Base-by-base conservation (phyloP, 176 grass and related monocot species). In the Oryza officinalis region DNA sequence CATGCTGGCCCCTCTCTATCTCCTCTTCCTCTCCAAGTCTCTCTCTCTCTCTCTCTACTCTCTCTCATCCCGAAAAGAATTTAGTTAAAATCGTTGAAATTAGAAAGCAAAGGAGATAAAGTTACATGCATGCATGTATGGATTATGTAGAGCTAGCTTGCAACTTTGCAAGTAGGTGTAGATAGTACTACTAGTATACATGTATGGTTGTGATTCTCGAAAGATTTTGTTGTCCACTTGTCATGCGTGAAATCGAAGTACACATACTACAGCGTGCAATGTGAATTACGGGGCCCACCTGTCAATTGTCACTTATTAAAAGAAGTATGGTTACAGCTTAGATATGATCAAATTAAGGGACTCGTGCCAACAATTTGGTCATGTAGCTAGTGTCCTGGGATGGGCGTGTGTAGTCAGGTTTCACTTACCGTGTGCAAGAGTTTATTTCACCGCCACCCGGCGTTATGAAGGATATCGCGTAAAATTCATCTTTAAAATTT, bases 11-110 rank as follows among this genome's bases (percentile, higher is more conserved):
- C 92, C 87, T 84, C 59, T 38, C 37, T 38, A 38, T 2, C 37
- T 84, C 75, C 75, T 79, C 84, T 90, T 90, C 80, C 63, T 83
- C 80, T 90, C 28, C 84, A 90, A 83, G 85, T 67, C 57, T 71
- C 17, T 69, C 68, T 85, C 65, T 64, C 75, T 78, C 74, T 60
- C 81, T 65, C 4, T 75, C 27, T 33, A 4, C 32, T 63, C 70
- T 74, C 40, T 75, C 60, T 27, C 33, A 27, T 22, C 1, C 4
- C 8, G 18, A 40, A 74, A 26, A 66, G 0, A 6, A 66, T 57
- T 20, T 25, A 25, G 13, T 61, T 61, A 25, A 66, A 44, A 77
- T 45, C 23, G 71, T 28, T 45, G 35, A 76, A 87, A 76, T 17
- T 76, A 77, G 31, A 50, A 83, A 73, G 65, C 3, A 43, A 74